A percentile compares a stretch with the other conserved stretches of the same genome.
These are phyloP conservation scores for Thielaviopsis musarum DNA, from an alignment of 2,329 filamentous ascomycete species.

Conservation along the genomic window DNA sequence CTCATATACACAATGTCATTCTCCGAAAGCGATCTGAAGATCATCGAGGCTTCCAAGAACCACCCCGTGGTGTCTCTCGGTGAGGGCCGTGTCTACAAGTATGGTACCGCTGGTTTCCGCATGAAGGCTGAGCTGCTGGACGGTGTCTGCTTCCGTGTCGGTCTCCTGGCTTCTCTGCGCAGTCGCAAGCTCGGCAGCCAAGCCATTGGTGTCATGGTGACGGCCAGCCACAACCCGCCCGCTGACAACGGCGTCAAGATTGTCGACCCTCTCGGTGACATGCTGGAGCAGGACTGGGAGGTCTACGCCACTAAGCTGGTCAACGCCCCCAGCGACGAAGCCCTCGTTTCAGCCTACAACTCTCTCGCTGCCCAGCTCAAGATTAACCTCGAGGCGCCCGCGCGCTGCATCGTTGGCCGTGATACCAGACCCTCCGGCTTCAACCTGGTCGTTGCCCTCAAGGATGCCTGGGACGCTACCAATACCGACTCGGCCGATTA, in stretches of 20 bases:
- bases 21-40: constrained; percentile 23
- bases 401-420: constrained; percentile 73
- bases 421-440: constrained; percentile 90
- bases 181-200: constrained; percentile 81
- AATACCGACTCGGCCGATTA: constrained; percentile 63
- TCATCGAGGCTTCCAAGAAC: constrained; percentile 44
- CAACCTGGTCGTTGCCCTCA: constrained; percentile 61
- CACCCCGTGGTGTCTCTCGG: constrained; percentile 35
- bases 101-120: constrained; percentile 51
- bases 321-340: constrained; percentile 61
- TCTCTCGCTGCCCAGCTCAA: constrained; percentile 58
- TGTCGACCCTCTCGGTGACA: constrained; percentile 93
- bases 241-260: constrained; percentile 88
- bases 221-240: constrained; percentile 81
- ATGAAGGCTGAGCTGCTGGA: constrained; percentile 68
- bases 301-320: constrained; percentile 72
- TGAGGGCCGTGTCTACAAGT: constrained; percentile 37
- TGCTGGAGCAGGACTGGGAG: constrained; percentile 96
- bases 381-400: constrained; percentile 52
- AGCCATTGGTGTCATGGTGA: constrained; percentile 93
- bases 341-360: constrained; percentile 60
- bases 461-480: constrained; percentile 62
- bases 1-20: background rate
- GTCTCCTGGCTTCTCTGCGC: constrained; percentile 71
- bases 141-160: constrained; percentile 83